A percentile compares a stretch with the other conserved stretches of the same genome.
Evolutionary conservation across 1,284 basidiomycete species (phyloP).

Genomic region (Moniliella sp.): DNA sequence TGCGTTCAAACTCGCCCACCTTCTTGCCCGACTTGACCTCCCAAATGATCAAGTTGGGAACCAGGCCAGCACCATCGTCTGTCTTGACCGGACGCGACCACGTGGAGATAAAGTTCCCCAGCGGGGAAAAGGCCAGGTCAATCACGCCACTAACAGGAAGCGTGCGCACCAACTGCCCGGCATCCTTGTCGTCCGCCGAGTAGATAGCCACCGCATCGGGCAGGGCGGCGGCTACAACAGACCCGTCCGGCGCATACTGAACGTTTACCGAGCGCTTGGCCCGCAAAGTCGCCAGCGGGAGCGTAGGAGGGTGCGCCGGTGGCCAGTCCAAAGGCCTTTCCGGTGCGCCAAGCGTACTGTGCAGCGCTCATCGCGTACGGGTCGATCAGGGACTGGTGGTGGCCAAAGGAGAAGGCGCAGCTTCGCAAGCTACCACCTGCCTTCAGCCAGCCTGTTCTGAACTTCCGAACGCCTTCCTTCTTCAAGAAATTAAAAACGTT

Average conservation of each 20-base stretch:
- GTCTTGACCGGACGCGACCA: slow-evolving; percentile 67
- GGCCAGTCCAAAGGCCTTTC: slow-evolving; percentile 72
- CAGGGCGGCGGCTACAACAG: slow-evolving; percentile 62
- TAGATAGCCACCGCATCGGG: slow-evolving; percentile 50
- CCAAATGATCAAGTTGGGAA: slow-evolving; percentile 65
- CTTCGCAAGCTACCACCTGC: no score
- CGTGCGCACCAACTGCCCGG: slow-evolving; percentile 13
- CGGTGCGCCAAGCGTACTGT: slow-evolving; percentile 46
- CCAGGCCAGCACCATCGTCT: slow-evolving; percentile 50
- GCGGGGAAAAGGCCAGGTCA: slow-evolving; percentile 73
- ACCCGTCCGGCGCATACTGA: slow-evolving; percentile 67
- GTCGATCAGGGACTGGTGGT: no score
- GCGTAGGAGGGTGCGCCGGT: slow-evolving; percentile 57
- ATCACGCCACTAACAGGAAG: slow-evolving; percentile 46
- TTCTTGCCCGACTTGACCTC: slow-evolving; percentile 58
- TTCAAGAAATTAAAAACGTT: no score
- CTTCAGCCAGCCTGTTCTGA: no score
- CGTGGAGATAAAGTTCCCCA: slow-evolving; percentile 71
- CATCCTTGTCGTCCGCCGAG: slow-evolving; percentile 39
- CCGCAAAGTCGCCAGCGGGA: slow-evolving; percentile 45
- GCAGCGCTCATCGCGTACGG: no score
- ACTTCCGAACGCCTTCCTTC: no score
- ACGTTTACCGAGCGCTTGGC: slow-evolving; percentile 52
- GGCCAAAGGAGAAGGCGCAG: no score
- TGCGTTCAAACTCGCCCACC: slow-evolving; percentile 59